A percentile compares a stretch with the other conserved stretches of the same genome.
Evolutionary conservation across 768 basidiomycete species (phyloP).

Genomic region (Russula emetica): DNA sequence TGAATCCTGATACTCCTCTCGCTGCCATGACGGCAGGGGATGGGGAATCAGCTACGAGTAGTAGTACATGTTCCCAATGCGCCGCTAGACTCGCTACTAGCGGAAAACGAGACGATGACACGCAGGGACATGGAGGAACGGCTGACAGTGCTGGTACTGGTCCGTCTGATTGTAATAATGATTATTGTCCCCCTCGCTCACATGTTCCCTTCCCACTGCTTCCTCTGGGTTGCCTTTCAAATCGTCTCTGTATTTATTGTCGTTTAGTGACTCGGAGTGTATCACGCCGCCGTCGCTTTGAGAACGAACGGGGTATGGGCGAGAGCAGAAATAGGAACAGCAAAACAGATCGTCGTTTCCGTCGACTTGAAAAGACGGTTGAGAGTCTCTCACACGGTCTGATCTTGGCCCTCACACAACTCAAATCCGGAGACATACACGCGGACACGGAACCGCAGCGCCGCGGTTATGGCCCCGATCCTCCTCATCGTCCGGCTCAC

Average conservation of each 20-base stretch:
- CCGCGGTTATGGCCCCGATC: too few species aligned
- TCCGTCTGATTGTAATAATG: background rate
- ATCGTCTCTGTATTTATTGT: background rate
- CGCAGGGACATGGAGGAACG: background rate
- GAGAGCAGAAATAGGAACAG: background rate
- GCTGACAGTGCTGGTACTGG: background rate
- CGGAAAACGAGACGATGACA: background rate
- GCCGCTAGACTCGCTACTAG: background rate
- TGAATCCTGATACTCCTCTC: background rate
- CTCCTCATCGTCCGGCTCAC: too few species aligned
- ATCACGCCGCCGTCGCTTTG: background rate
- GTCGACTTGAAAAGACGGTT: slow-evolving; percentile 9
- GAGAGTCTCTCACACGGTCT: slow-evolving; percentile 11
- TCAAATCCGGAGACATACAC: background rate
- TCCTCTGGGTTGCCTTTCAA: background rate
- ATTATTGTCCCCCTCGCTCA: background rate
- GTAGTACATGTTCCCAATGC: slow-evolving; percentile 6
- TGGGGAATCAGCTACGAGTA: background rate
- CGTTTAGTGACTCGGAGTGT: background rate
- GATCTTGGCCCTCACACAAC: slow-evolving; percentile 5
- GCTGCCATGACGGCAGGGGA: background rate
- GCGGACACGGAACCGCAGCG: background rate
- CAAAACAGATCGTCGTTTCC: background rate
- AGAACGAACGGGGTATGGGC: background rate
- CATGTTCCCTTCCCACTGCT: background rate